Evolutionary conservation across 805 yeast species (phyloP).

Genomic region (Kuraishia ogatae): DNA sequence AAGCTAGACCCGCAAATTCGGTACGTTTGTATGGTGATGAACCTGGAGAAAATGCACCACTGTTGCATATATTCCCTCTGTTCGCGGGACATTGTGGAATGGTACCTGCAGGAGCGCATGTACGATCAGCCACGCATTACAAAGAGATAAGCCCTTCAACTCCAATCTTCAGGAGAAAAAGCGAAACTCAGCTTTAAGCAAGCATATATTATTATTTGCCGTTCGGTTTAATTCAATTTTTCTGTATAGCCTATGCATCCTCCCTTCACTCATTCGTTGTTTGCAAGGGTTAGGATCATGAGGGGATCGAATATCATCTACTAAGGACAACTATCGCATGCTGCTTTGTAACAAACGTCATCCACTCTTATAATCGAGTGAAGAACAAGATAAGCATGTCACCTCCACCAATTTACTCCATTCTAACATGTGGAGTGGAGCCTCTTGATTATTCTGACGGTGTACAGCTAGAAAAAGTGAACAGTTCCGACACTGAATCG

Average conservation of each 20-base stretch:
- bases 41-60: not conserved
- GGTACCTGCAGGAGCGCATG: not conserved
- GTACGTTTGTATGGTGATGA: not conserved
- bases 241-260: not conserved
- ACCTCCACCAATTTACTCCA: not conserved
- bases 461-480: too few relatives aligned
- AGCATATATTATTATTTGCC: not conserved
- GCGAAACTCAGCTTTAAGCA: not conserved
- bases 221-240: too few relatives aligned
- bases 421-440: not conserved
- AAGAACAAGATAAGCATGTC: not conserved
- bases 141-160: not conserved
- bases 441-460: not conserved
- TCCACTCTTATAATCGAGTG: not conserved
- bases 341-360: not conserved
- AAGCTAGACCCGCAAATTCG: too few relatives aligned
- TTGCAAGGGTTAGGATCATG: not conserved
- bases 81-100: not conserved
- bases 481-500: not conserved
- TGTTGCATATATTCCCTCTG: not conserved
- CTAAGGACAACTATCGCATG: not conserved
- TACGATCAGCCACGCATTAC: not conserved
- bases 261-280: not conserved
- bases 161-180: not conserved
- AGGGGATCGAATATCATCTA: not conserved